Conservation (phyloP, 352 stramenopile genomes). For the Pythium myriotylum region DNA sequence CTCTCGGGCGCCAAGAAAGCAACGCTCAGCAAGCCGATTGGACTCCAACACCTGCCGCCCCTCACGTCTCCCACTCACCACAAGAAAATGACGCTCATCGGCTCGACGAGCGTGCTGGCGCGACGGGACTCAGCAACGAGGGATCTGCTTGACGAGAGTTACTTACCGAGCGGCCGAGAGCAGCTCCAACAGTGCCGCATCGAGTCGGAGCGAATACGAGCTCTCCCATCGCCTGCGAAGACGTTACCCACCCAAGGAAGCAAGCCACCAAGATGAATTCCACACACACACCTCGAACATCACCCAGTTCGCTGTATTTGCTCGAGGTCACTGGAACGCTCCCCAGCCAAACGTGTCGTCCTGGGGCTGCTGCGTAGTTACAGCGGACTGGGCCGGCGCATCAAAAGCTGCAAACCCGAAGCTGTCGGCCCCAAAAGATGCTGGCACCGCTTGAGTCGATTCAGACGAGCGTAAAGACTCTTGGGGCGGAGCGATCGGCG, state of each 20-base stretch:
- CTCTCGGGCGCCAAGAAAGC: slow-evolving; percentile 13
- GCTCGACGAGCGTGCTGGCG: slow-evolving; percentile 3
- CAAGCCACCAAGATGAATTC: background rate
- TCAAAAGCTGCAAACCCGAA: slow-evolving; percentile 7
- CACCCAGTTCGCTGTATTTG: background rate
- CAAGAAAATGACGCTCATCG: slow-evolving; percentile 21
- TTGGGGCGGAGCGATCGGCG: slow-evolving; percentile 11
- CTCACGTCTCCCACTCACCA: slow-evolving; percentile 5
- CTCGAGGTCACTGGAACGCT: slow-evolving; percentile 23
- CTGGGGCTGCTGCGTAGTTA: slow-evolving; percentile 2
- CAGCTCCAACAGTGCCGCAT: slow-evolving; percentile 49
- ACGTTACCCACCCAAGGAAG: background rate
- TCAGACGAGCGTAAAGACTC: slow-evolving; percentile 3
- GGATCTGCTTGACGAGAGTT: slow-evolving; percentile 64
- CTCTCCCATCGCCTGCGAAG: background rate
- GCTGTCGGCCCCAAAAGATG: background rate
- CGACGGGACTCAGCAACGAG: slow-evolving; percentile 31
- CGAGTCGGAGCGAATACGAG: slow-evolving; percentile 7
- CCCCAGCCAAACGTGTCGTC: slow-evolving; percentile 30
- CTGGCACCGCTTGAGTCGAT: background rate
- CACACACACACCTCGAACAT: too few relatives aligned
- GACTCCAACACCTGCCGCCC: slow-evolving; percentile 5
- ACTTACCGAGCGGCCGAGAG: slow-evolving; percentile 57
- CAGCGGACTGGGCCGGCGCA: background rate
- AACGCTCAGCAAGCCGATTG: background rate